Evolutionary conservation across 2,329 filamentous ascomycete genomes (phyloP).

Genomic region (Myotisia sp.): DNA sequence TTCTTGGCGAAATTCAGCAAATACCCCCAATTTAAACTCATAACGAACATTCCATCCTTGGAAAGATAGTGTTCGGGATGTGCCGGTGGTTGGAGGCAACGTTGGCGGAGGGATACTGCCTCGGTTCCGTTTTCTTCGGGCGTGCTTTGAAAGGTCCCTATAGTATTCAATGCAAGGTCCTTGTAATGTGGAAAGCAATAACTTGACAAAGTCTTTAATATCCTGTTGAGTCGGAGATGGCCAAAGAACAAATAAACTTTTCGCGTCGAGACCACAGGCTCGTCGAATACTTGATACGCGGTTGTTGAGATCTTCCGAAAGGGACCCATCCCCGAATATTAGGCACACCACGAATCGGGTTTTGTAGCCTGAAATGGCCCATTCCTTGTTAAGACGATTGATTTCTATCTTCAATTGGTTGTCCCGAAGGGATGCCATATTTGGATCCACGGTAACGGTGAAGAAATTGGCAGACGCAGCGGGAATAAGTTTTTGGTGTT

Average conservation of each 20-base stretch:
- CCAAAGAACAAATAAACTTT: constrained; percentile 72
- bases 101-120: constrained; percentile 67
- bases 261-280: constrained; percentile 66
- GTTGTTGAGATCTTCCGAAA: constrained; percentile 52
- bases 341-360: constrained; percentile 64
- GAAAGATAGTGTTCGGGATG: constrained; percentile 69
- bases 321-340: constrained; percentile 56
- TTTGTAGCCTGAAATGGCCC: constrained; percentile 50
- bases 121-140: constrained; percentile 71
- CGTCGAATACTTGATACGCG: constrained; percentile 65
- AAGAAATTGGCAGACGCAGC: constrained; percentile 73
- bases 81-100: constrained; percentile 65
- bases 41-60: constrained; percentile 89
- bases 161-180: constrained; percentile 76
- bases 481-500: constrained; percentile 75
- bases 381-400: constrained; percentile 54
- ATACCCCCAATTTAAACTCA: constrained; percentile 81
- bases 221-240: constrained; percentile 58
- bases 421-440: constrained; percentile 64
- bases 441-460: constrained; percentile 55
- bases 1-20: constrained; percentile 87
- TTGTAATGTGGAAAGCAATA: constrained; percentile 58
- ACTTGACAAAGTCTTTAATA: constrained; percentile 57
- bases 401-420: constrained; percentile 82
- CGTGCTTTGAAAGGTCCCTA: constrained; percentile 81